phyloP scores from a whole-genome alignment of 805 yeast genomes.

The Priceomyces melissophilus region DNA sequence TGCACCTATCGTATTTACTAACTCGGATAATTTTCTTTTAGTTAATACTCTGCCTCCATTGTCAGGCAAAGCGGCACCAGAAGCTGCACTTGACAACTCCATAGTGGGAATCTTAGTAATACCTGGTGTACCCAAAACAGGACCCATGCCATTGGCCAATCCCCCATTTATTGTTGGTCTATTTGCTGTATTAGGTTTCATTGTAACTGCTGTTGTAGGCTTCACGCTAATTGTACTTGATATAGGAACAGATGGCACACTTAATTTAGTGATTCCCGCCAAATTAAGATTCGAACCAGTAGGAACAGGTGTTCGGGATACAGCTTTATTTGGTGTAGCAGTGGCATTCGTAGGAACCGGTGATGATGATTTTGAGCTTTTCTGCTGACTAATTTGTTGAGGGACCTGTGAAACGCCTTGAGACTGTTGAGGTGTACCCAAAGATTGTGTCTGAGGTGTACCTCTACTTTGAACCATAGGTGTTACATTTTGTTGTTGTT shows the following conservation, averaged over 20 bases:
- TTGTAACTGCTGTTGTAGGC: conserved; percentile 61
- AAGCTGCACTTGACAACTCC: conserved; percentile 49
- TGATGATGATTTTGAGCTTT: conserved; percentile 18
- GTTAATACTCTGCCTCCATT: conserved; percentile 81
- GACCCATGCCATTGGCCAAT: conserved; percentile 68
- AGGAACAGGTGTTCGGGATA: conserved; percentile 2
- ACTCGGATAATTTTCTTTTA: conserved; percentile 83
- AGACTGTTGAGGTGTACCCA: not conserved
- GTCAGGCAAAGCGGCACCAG: conserved; percentile 33
- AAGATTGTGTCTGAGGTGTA: conserved; percentile 2
- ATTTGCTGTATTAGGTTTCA: conserved; percentile 49
- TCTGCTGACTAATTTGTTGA: conserved; percentile 1
- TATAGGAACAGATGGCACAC: conserved; percentile 67
- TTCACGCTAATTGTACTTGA: conserved; percentile 65
- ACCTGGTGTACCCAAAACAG: conserved; percentile 66
- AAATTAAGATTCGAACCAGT: conserved; percentile 27
- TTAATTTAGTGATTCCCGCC: conserved; percentile 45
- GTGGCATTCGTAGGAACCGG: conserved; percentile 13
- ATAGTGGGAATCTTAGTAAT: conserved; percentile 72
- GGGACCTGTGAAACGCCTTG: conserved; percentile 2
- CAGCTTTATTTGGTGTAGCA: conserved; percentile 7
- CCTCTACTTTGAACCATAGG: conserved; percentile 5
- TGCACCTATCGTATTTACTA: conserved; percentile 76
- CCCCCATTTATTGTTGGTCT: conserved; percentile 88
- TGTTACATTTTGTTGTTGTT: conserved; percentile 5